These are phyloP conservation scores for Aciculoconidium aculeatum DNA, from an alignment of 805 yeast genomes.

Conservation along the genomic window DNA sequence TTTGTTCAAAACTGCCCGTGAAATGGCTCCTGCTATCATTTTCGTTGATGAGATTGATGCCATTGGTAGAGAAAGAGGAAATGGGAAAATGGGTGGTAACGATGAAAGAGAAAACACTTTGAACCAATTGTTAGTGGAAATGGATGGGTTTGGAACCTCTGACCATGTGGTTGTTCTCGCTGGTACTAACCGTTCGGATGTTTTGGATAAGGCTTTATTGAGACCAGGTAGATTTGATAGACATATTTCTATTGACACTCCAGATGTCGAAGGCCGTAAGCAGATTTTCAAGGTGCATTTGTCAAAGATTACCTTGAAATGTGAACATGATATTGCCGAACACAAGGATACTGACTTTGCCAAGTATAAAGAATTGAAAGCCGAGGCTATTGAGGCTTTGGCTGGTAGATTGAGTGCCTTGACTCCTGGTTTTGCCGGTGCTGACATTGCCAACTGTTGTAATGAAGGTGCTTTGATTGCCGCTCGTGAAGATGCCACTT, in stretches of 20 bases:
- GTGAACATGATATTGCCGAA: constrained; percentile 30
- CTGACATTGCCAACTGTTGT: constrained; percentile 92
- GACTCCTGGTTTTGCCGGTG: constrained; percentile 95
- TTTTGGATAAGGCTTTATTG: constrained; percentile 80
- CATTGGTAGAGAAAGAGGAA: constrained; percentile 79
- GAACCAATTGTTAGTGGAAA: constrained; percentile 87
- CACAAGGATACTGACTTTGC: constrained; percentile 35
- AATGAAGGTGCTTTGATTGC: constrained; percentile 94
- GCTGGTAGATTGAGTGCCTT: constrained; percentile 84
- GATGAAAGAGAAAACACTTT: constrained; percentile 93
- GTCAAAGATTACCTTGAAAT: constrained; percentile 46
- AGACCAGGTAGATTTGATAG: constrained; percentile 96
- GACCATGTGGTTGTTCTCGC: constrained; percentile 93
- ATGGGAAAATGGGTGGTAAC: constrained; percentile 72
- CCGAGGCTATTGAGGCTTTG: constrained; percentile 47
- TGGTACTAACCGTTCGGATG: constrained; percentile 92
- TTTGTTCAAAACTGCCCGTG: constrained; percentile 81
- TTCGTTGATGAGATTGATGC: constrained; percentile 96
- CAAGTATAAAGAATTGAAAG: constrained; percentile 34
- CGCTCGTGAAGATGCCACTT: constrained; percentile 64
- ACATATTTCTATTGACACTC: constrained; percentile 79
- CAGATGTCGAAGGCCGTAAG: constrained; percentile 85
- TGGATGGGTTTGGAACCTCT: constrained; percentile 88
- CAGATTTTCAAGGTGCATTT: constrained; percentile 81
- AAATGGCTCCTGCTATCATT: constrained; percentile 84